phyloP scores from a whole-genome alignment of 1,284 basidiomycete species.

The Rhodotorula sp. region DNA sequence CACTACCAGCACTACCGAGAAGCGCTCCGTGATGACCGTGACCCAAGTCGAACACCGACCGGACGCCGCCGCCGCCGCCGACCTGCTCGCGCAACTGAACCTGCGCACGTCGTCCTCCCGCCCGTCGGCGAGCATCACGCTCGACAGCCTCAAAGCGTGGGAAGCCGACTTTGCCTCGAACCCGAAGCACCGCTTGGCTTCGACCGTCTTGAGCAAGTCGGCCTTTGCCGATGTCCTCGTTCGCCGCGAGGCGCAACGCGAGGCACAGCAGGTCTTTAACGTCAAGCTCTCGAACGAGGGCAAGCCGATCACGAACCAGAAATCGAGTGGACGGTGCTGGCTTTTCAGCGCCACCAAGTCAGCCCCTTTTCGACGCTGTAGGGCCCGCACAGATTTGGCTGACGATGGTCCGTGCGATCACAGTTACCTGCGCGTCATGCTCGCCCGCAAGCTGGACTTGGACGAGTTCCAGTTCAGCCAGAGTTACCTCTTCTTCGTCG shows the following conservation, averaged over 20 bases:
- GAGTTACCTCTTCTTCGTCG: conserved; percentile 77
- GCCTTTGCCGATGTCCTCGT: conserved; percentile 67
- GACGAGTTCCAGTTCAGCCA: conserved; percentile 76
- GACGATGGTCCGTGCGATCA: background rate
- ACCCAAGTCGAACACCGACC: background rate
- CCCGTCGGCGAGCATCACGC: conserved; percentile 31
- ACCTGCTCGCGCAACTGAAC: conserved; percentile 31
- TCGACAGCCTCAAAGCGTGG: conserved; percentile 37
- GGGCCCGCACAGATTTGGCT: background rate
- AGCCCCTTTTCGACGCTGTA: conserved; percentile 14
- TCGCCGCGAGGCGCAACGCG: conserved; percentile 62
- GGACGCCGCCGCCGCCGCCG: conserved; percentile 14
- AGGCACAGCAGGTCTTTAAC: conserved; percentile 82
- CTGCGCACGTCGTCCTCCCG: conserved; percentile 7
- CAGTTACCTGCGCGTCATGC: conserved; percentile 59
- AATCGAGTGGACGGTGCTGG: conserved; percentile 80
- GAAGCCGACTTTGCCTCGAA: conserved; percentile 38
- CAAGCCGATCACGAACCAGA: conserved; percentile 82
- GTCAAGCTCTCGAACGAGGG: conserved; percentile 69
- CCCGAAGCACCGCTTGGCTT: conserved; percentile 70
- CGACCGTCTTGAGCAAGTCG: conserved; percentile 73
- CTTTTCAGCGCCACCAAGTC: conserved; percentile 74
- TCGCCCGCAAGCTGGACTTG: conserved; percentile 81
- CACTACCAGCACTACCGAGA: background rate
- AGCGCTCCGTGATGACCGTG: background rate